Evolutionary conservation across 257 asterid genomes (phyloP), one percentile per base, ranked within the genome.

Genomic region (Rauvolfia tetraphylla): DNA sequence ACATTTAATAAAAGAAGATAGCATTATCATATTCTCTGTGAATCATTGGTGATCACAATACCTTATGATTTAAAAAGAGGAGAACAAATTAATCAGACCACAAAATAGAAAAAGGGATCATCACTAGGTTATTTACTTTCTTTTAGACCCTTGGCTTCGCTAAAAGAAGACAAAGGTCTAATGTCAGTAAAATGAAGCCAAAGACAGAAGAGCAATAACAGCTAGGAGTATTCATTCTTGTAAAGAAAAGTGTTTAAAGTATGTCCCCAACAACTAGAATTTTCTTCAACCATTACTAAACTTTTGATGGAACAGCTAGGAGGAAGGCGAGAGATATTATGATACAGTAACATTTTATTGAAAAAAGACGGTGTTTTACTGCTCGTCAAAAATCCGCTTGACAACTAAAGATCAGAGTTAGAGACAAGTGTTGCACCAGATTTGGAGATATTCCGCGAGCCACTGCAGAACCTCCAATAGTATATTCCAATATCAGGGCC

Each of bases 361-460:
- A 31, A 36, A 20, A 31, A 66, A 34, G 9, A 66, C 44, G 31
- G 17, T 7, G 41, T 23, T 34, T 36, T 36, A 65, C 48, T 10
- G 34, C 27, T 65, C 9, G 0, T 13, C 12, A 5, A 5, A 67
- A 38, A 39, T 67, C 31, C 33, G 3, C 49, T 67, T 20, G 23
- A n/a, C 31, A 38, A 22, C 33, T 67, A 38, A 66, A 23, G 49
- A 36, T 38, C 38, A 66, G 48, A 54, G 61, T 9, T 38, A 25
- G 44, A 66, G 73, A 71, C 54, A 62, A 62, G 78, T 56, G 36
- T 74, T 38, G 68, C 73, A 95, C 99, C 96, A 95, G 90, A 86
- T 95, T 95, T 31, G 99, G 99, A 13, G 99, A 91, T 82, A 95
- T 85, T 83, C 99, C 99, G 39, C 99, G 97, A 78, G 99, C 99